Percentiles rank a stretch among this genome's conserved stretches.
Conservation (phyloP, 2,329 filamentous ascomycete genomes). For the Endoconidiophora polonica region DNA sequence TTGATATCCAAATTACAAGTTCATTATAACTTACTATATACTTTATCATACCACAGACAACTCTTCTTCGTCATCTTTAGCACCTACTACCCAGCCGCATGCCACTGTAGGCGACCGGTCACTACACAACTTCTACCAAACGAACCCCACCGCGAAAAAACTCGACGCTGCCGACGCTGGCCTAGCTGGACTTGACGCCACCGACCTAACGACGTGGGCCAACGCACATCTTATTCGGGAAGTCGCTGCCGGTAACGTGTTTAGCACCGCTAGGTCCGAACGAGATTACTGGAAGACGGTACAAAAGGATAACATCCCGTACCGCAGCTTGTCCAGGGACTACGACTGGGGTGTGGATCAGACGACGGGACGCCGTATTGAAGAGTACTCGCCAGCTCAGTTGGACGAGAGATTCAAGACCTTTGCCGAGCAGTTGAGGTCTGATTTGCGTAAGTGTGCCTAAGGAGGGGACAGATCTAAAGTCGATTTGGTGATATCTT, state of each 20-base stretch:
- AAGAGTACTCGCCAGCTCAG: constrained; percentile 30
- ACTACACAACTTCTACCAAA: constrained; percentile 30
- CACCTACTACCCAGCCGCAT: constrained; percentile 16
- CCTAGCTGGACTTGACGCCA: constrained; percentile 27
- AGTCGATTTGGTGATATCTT: too few relatives aligned
- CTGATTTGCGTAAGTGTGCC: constrained; percentile 21
- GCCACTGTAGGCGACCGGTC: constrained; percentile 33
- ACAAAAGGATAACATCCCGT: constrained; percentile 33
- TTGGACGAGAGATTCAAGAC: constrained; percentile 27
- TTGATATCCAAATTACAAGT: too few relatives aligned
- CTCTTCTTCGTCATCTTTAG: too few relatives aligned
- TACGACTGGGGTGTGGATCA: constrained; percentile 33
- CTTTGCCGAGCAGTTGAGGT: constrained; percentile 26
- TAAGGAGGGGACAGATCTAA: constrained; percentile 26
- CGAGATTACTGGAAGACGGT: constrained; percentile 42
- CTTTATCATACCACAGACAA: too few relatives aligned
- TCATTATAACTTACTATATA: too few relatives aligned
- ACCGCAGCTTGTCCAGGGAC: constrained; percentile 24
- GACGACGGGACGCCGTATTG: constrained; percentile 29
- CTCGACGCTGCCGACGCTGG: constrained; percentile 25
- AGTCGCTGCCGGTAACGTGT: constrained; percentile 22
- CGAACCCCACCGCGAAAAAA: constrained; percentile 31
- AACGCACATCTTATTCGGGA: constrained; percentile 30
- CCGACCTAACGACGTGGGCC: constrained; percentile 33
- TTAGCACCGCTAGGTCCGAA: constrained; percentile 30